These are phyloP conservation scores for Chlorella sp. DNA, from an alignment of 139 green algal genomes.

Conservation along the genomic window DNA sequence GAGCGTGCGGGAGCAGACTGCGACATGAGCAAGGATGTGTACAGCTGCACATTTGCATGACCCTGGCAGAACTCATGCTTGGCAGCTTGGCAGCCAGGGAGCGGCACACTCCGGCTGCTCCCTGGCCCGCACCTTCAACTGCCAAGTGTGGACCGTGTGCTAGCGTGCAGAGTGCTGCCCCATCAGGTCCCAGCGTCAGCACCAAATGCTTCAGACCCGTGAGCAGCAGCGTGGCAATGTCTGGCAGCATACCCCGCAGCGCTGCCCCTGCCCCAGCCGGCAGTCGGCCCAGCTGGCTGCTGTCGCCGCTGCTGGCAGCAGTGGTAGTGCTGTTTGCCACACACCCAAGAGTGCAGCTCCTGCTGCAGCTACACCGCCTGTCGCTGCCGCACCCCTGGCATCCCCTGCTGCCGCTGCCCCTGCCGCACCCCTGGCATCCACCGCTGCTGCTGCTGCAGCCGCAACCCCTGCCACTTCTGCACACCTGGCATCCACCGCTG, in stretches of 20 bases:
- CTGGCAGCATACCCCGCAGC: constrained; percentile 16
- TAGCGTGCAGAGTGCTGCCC: constrained; percentile 59
- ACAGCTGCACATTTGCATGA: background rate
- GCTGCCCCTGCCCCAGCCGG: background rate
- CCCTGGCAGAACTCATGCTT: background rate
- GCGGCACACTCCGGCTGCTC: background rate
- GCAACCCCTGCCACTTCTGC: too few species aligned
- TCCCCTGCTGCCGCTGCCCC: too few species aligned
- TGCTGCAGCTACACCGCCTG: background rate
- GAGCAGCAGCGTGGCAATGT: constrained; percentile 34
- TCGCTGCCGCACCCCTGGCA: background rate
- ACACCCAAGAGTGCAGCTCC: background rate
- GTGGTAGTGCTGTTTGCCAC: background rate
- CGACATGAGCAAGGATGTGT: background rate
- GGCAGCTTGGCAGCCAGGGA: background rate
- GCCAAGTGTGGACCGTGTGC: background rate
- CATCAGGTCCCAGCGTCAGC: constrained; percentile 62
- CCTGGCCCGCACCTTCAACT: background rate
- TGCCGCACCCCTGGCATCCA: background rate
- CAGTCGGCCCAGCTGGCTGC: background rate
- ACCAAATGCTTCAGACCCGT: constrained; percentile 58
- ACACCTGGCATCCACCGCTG: background rate
- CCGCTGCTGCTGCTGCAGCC: background rate
- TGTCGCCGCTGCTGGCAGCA: background rate
- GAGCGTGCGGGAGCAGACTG: background rate